These are phyloP conservation scores for Hypholoma fasciculare DNA, from an alignment of 768 basidiomycete species.

Conservation along the genomic window DNA sequence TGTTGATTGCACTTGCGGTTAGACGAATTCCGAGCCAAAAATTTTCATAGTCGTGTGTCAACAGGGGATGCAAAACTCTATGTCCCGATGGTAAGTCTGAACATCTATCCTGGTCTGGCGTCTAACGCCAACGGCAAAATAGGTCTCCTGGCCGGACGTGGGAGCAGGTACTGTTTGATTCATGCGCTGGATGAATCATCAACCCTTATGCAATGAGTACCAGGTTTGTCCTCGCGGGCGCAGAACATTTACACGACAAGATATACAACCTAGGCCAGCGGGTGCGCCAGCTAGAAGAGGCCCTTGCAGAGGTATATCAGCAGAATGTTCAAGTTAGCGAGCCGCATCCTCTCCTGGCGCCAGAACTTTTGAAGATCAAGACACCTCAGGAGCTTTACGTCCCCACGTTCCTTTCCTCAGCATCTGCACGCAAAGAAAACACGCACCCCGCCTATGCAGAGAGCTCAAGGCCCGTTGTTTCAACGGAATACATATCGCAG, in stretches of 20 bases:
- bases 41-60: slow-evolving; percentile 53
- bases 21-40: too few species aligned
- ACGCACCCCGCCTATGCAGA: slow-evolving; percentile 24
- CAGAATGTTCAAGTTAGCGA: slow-evolving; percentile 35
- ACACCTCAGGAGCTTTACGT: slow-evolving; percentile 66
- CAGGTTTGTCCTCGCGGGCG: slow-evolving; percentile 69
- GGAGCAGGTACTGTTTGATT: slow-evolving; percentile 46
- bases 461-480: slow-evolving; percentile 15
- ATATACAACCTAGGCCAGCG: slow-evolving; percentile 62
- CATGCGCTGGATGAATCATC: background rate
- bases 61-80: slow-evolving; percentile 63
- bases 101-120: slow-evolving; percentile 9
- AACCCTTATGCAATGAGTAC: background rate
- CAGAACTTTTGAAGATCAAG: slow-evolving; percentile 64
- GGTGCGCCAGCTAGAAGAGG: slow-evolving; percentile 65
- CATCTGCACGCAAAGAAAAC: slow-evolving; percentile 18
- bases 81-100: slow-evolving; percentile 52
- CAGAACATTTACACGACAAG: slow-evolving; percentile 65
- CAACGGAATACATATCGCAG: slow-evolving; percentile 9
- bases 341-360: slow-evolving; percentile 54
- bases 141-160: slow-evolving; percentile 63
- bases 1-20: background rate
- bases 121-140: slow-evolving; percentile 7
- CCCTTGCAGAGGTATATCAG: slow-evolving; percentile 45
- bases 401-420: slow-evolving; percentile 7